Conservation (phyloP, 2,329 filamentous ascomycete species). For the Penicillium sp. region DNA sequence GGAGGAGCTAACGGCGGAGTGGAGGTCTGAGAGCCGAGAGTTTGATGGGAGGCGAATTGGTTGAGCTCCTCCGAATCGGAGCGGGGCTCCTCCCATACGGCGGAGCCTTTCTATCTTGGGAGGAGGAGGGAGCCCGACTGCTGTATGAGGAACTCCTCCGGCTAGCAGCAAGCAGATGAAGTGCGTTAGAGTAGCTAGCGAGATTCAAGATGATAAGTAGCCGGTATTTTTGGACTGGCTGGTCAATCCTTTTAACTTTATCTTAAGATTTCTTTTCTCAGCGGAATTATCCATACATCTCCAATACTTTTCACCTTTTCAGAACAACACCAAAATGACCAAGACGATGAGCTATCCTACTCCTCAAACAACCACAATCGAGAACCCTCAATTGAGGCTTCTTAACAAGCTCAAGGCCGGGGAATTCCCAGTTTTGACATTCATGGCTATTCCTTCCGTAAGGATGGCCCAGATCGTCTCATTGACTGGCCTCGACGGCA, state of each 20-base stretch:
- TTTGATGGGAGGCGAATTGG: background rate
- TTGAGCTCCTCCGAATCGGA: constrained; percentile 2
- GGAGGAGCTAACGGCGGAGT: constrained; percentile 20
- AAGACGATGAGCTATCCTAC: constrained; percentile 16
- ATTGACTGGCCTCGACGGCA: constrained; percentile 30
- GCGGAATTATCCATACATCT: background rate
- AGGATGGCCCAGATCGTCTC: constrained; percentile 31
- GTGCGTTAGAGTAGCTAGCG: background rate
- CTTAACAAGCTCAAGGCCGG: constrained; percentile 25
- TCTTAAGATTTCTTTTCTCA: background rate
- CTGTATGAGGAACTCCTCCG: background rate
- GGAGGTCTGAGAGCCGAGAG: background rate
- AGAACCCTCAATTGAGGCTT: constrained; percentile 25
- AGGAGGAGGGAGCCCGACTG: background rate
- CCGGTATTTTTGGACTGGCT: background rate
- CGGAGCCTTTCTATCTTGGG: background rate
- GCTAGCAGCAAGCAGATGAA: background rate
- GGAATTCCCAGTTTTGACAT: constrained; percentile 30
- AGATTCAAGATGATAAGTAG: background rate
- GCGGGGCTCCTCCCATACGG: constrained; percentile 29
- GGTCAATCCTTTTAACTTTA: background rate
- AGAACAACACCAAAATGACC: background rate
- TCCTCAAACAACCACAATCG: constrained; percentile 12
- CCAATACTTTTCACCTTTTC: background rate
- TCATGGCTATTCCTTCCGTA: constrained; percentile 30